These are phyloP conservation scores for Cytospora piceae DNA, from an alignment of 2,329 filamentous ascomycete genomes.

Conservation along the genomic window DNA sequence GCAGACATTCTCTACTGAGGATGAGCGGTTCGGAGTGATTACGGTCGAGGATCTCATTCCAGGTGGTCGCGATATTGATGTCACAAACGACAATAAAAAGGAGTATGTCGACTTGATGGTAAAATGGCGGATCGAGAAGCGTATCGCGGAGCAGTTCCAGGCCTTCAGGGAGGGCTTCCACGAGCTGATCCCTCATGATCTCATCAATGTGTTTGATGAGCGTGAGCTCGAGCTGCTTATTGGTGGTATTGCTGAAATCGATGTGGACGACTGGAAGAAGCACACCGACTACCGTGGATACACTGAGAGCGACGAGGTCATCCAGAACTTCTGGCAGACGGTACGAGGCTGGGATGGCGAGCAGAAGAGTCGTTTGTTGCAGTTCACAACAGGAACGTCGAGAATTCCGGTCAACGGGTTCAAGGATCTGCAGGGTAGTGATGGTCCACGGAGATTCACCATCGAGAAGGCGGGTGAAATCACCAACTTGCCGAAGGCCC, in stretches of 20 bases:
- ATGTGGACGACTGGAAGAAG: conserved; percentile 99
- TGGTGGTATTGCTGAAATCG: conserved; percentile 98
- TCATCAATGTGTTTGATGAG: conserved; percentile 98
- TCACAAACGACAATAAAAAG: conserved; percentile 98
- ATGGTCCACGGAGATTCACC: conserved; percentile 92
- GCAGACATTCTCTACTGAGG: conserved; percentile 94
- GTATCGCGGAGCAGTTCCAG: conserved; percentile 97
- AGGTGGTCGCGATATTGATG: conserved; percentile 86
- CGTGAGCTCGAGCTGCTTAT: conserved; percentile 95
- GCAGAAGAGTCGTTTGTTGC: conserved; percentile 92
- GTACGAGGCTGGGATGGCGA: conserved; percentile 97
- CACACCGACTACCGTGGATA: conserved; percentile 99
- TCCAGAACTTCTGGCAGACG: conserved; percentile 98
- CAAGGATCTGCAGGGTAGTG: conserved; percentile 97
- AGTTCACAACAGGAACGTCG: conserved; percentile 96
- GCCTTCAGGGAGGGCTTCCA: conserved; percentile 98
- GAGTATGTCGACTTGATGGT: conserved; percentile 99
- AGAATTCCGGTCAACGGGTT: conserved; percentile 99
- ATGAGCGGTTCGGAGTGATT: conserved; percentile 94
- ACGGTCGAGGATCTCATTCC: conserved; percentile 94
- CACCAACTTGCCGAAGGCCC: conserved; percentile 89
- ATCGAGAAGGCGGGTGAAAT: conserved; percentile 97
- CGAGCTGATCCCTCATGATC: conserved; percentile 92
- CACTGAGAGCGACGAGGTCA: conserved; percentile 95
- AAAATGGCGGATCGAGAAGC: conserved; percentile 99